Percentiles rank a stretch among this genome's conserved stretches.
Evolutionary conservation across 441 rosid genomes (phyloP).

Genomic region (Brassica balearica): DNA sequence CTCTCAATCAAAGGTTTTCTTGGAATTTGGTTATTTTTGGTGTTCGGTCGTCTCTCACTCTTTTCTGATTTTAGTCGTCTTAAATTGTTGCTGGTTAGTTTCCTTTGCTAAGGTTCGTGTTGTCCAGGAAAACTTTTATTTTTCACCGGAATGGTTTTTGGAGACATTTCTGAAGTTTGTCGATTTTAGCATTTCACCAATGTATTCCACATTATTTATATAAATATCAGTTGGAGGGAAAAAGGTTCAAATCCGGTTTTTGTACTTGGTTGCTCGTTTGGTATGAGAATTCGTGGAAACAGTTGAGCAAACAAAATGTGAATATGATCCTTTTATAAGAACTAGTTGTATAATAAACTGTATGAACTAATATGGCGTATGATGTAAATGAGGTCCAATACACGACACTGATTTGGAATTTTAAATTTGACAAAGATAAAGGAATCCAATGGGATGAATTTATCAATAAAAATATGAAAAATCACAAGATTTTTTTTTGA

Average conservation of each 20-base stretch:
- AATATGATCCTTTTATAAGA: not conserved
- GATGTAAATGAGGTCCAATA: slow-evolving; percentile 14
- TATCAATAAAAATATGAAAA: not conserved
- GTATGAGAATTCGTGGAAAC: not conserved
- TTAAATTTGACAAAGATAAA: not conserved
- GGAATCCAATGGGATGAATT: slow-evolving; percentile 28
- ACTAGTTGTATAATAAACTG: not conserved
- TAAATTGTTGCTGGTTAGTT: not conserved
- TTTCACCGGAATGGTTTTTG: too few species aligned
- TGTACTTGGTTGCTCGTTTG: not conserved
- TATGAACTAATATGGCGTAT: not conserved
- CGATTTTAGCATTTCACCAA: not conserved
- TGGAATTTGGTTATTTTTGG: not conserved
- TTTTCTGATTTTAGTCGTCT: not conserved
- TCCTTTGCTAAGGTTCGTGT: not conserved
- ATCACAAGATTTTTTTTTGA: not conserved
- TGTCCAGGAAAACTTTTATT: not conserved
- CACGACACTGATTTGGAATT: not conserved
- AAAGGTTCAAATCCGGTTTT: not conserved
- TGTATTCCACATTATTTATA: not conserved
- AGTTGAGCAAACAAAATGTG: not conserved
- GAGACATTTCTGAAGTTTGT: not conserved
- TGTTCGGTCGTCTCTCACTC: not conserved
- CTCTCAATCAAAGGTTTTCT: not conserved
- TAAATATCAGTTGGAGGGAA: not conserved